Evolutionary conservation across 2,329 filamentous ascomycete genomes (phyloP), one percentile per base, ranked within the genome.

Genomic region (Geosmithia morbida): DNA sequence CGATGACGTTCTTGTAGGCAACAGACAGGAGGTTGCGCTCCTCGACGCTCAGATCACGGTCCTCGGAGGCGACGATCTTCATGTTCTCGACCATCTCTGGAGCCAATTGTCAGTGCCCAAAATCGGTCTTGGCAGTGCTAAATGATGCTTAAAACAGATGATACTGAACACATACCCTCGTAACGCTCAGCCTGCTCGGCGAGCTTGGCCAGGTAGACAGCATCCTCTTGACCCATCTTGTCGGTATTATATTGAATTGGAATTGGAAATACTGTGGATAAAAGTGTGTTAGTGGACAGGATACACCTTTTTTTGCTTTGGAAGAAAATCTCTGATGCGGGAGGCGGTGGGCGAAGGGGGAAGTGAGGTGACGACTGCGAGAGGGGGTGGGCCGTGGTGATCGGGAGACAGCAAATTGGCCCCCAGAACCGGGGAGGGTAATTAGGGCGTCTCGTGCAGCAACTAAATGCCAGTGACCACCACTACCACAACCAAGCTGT

Each of bases 161-260:
- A 20, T 40, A 22, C 11, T n/a, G 17, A 22, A 2, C 16, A 33
- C n/a, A 30, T 75, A 97, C 92, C 92, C 79, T 98, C 92, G 74
- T 98, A 98, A 69, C 92, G 90, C 83, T 98, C 92, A 71, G 92
- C 92, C 83, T 98, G 92, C 84, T 98, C 92, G 68, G 92, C 92
- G 71, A 98, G 86, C 88, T 97, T 97, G 74, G 92, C 92, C 69
- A 97, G 85, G 73, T 97, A 97, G 66, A 98, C 92, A 64, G 89
- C 90, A 76, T 97, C 89, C 81, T 97, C 90, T 79, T 95, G 87
- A 81, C 86, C 88, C 90, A 97, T 97, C 76, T 76, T 89, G 77
- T 67, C 70, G 59, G 56, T 59, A 53, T 60, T 58, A 19, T 29
- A 19, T 43, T 37, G 18, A 22, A 13, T 6, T 11, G 10, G 33